These are phyloP conservation scores for Eutrema yunnanense DNA, from an alignment of 345 rosid genomes.

Conservation along the genomic window DNA sequence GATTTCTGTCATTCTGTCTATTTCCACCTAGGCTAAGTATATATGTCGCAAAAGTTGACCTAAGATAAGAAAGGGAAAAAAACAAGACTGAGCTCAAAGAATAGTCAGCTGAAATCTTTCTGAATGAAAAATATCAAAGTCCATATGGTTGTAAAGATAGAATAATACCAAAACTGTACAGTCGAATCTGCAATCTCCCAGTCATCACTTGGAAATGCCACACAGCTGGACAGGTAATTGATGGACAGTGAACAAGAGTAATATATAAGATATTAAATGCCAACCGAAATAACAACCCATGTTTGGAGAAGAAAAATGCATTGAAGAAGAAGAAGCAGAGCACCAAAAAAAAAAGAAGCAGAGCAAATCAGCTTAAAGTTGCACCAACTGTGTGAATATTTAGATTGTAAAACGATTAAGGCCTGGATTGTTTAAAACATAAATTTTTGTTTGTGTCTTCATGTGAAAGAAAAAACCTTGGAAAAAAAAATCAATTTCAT, in stretches of 20 bases:
- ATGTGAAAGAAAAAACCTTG: neutral
- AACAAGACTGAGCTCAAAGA: neutral
- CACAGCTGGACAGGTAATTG: conserved; percentile 53
- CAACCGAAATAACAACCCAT: neutral
- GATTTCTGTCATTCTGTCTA: conserved; percentile 36
- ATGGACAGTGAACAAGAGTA: conserved; percentile 19
- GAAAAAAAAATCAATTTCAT: neutral
- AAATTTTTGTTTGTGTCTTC: neutral
- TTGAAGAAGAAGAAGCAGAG: neutral
- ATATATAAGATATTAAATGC: neutral
- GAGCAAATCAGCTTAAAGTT: conserved; percentile 1
- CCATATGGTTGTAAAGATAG: conserved; percentile 1
- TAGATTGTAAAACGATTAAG: neutral
- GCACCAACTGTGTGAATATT: neutral
- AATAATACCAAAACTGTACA: conserved; percentile 81
- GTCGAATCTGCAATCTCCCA: conserved; percentile 99
- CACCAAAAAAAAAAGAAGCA: neutral
- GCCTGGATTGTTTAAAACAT: neutral
- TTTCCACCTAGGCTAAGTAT: conserved; percentile 54
- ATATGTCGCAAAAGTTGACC: conserved; percentile 80
- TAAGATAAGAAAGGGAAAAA: conserved; percentile 20
- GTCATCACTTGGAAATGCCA: conserved; percentile 85
- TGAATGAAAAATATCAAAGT: neutral
- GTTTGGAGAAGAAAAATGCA: neutral
- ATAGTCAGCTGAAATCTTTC: neutral